Evolutionary conservation across 345 rosid genomes (phyloP).

Genomic region (Jatropha curcas): DNA sequence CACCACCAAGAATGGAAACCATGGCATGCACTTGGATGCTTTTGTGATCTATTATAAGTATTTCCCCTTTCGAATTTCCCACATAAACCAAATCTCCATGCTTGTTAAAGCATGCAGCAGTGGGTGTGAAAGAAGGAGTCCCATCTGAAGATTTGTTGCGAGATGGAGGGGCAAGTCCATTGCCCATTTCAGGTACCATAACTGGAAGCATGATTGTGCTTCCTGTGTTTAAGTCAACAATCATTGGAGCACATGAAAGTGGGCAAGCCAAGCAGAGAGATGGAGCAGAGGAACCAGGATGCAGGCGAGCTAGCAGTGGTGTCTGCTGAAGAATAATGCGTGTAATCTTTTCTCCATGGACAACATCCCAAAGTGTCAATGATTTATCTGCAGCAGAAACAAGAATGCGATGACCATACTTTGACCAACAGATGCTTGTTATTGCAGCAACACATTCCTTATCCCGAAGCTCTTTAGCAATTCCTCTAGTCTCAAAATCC

Average conservation of each 20-base stretch:
- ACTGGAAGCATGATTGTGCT: constrained; percentile 74
- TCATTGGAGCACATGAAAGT: constrained; percentile 91
- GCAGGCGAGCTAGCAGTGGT: constrained; percentile 75
- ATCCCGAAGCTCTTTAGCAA: constrained; percentile 89
- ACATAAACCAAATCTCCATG: constrained; percentile 88
- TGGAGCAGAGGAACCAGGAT: constrained; percentile 82
- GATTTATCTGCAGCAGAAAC: constrained; percentile 98
- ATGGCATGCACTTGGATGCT: constrained; percentile 62
- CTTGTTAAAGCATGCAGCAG: constrained; percentile 96
- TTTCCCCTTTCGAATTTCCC: constrained; percentile 95
- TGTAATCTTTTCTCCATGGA: constrained; percentile 62
- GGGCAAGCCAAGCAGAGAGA: constrained; percentile 87
- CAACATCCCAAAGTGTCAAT: constrained; percentile 87
- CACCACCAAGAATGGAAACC: constrained; percentile 64
- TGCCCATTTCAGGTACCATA: constrained; percentile 49
- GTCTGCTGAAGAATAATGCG: constrained; percentile 73
- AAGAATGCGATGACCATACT: constrained; percentile 82
- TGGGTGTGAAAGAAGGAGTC: constrained; percentile 65
- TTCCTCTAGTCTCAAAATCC: constrained; percentile 97
- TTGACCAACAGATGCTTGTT: constrained; percentile 96
- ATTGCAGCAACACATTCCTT: constrained; percentile 72
- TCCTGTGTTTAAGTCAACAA: constrained; percentile 71
- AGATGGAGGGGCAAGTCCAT: constrained; percentile 55
- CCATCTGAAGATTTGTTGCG: constrained; percentile 73
- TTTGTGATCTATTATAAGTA: constrained; percentile 77